phyloP scores from a whole-genome alignment of 2,329 filamentous ascomycete genomes.

The Rhinocladiella similis region DNA sequence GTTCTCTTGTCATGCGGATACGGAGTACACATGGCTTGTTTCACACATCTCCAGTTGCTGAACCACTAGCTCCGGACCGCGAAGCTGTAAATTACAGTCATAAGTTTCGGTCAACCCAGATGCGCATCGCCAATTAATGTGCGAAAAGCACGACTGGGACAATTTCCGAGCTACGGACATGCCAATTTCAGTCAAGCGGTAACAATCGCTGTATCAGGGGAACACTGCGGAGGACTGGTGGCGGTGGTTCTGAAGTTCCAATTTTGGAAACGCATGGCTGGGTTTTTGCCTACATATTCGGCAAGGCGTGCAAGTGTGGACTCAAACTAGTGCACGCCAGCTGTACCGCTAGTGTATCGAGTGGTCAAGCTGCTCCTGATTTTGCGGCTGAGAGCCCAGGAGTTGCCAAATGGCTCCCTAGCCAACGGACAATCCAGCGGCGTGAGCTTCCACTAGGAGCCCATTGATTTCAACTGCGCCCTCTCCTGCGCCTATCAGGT shows the following conservation, averaged over 20 bases:
- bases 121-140: background rate
- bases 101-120: too few relatives aligned
- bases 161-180: constrained; percentile 22
- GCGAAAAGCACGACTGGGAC: background rate
- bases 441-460: background rate
- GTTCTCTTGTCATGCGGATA: too few relatives aligned
- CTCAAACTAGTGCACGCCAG: constrained; percentile 6
- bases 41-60: background rate
- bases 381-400: background rate
- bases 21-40: background rate
- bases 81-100: constrained; percentile 1
- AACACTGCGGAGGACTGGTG: constrained; percentile 14
- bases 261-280: constrained; percentile 10
- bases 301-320: constrained; percentile 4
- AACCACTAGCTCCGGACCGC: constrained; percentile 2
- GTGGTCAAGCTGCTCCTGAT: constrained; percentile 5
- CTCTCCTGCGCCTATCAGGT: constrained; percentile 14
- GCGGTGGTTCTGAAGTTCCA: constrained; percentile 13
- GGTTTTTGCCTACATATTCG: background rate
- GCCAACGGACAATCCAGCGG: constrained; percentile 12
- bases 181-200: constrained; percentile 20
- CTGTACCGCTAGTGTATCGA: constrained; percentile 13
- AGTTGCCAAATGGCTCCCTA: constrained; percentile 3
- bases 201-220: constrained; percentile 25
- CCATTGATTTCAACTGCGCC: constrained; percentile 15